phyloP scores from a whole-genome alignment of 371 early-diverging fungal genomes.

The Lichtheimia ornata region DNA sequence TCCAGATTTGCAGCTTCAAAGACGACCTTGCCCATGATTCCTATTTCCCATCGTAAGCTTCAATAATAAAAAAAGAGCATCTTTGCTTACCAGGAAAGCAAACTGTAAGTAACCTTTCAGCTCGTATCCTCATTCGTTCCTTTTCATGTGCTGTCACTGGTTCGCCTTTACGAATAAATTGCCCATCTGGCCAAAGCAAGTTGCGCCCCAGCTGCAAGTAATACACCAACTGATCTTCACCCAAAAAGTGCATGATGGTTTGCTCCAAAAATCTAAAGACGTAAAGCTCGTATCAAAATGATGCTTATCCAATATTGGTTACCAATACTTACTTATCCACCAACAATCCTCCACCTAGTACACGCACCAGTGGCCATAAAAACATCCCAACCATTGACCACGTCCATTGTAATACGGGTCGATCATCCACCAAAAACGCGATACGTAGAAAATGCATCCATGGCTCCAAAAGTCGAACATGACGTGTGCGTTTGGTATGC shows the following conservation, averaged over 20 bases:
- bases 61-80: conserved; percentile 10
- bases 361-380: conserved; percentile 45
- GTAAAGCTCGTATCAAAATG: neutral
- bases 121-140: conserved; percentile 38
- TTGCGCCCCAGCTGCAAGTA: conserved; percentile 58
- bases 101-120: conserved; percentile 38
- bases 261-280: conserved; percentile 51
- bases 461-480: conserved; percentile 39
- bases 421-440: conserved; percentile 37
- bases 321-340: conserved; percentile 41
- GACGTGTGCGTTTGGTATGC: conserved; percentile 40
- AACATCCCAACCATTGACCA: conserved; percentile 54
- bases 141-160: conserved; percentile 33
- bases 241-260: conserved; percentile 57
- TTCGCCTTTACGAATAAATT: conserved; percentile 40
- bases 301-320: neutral
- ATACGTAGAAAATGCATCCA: conserved; percentile 33
- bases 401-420: conserved; percentile 40
- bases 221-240: conserved; percentile 55
- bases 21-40: conserved; percentile 18
- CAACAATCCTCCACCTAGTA: conserved; percentile 44
- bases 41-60: neutral
- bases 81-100: conserved; percentile 38
- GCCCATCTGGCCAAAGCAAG: conserved; percentile 59
- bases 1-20: conserved; percentile 43